A percentile compares a stretch with the other conserved stretches of the same genome.
These are phyloP conservation scores for Aspergillus awamori DNA, from an alignment of 2,329 filamentous ascomycete genomes.

Conservation along the genomic window DNA sequence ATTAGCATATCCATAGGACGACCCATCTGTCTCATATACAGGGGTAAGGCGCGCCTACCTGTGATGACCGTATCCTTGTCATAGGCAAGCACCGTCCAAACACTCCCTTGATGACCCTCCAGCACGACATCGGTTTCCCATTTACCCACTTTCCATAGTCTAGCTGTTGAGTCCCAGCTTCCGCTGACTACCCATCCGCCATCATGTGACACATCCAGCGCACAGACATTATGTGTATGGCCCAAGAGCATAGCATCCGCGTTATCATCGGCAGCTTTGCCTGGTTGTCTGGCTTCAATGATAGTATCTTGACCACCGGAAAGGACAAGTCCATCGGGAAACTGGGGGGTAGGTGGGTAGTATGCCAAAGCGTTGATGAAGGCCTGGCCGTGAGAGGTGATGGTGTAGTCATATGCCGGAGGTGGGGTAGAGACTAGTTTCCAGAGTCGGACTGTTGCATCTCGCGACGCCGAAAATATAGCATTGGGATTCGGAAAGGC, in stretches of 20 bases:
- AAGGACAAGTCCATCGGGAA: slow-evolving; percentile 78
- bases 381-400: slow-evolving; percentile 76
- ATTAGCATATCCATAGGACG: slow-evolving; percentile 19
- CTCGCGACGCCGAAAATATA: slow-evolving; percentile 84
- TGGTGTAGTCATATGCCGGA: slow-evolving; percentile 73
- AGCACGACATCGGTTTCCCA: slow-evolving; percentile 79
- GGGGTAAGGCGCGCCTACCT: slow-evolving; percentile 40
- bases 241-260: slow-evolving; percentile 85
- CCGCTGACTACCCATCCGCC: slow-evolving; percentile 81
- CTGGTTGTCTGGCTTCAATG: slow-evolving; percentile 82
- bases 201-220: slow-evolving; percentile 75
- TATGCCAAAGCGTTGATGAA: slow-evolving; percentile 88
- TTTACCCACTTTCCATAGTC: slow-evolving; percentile 81
- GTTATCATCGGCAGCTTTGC: slow-evolving; percentile 68
- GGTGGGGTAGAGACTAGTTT: slow-evolving; percentile 67
- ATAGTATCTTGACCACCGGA: slow-evolving; percentile 91
- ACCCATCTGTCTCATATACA: background rate
- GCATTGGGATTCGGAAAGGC: slow-evolving; percentile 72
- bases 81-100: slow-evolving; percentile 90
- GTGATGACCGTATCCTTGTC: slow-evolving; percentile 81
- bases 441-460: slow-evolving; percentile 89
- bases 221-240: slow-evolving; percentile 84
- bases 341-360: slow-evolving; percentile 67
- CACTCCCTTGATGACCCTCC: slow-evolving; percentile 74
- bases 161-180: slow-evolving; percentile 88